Evolutionary conservation across 2,329 filamentous ascomycete genomes (phyloP).

Genomic region (Monosporascus sp.): DNA sequence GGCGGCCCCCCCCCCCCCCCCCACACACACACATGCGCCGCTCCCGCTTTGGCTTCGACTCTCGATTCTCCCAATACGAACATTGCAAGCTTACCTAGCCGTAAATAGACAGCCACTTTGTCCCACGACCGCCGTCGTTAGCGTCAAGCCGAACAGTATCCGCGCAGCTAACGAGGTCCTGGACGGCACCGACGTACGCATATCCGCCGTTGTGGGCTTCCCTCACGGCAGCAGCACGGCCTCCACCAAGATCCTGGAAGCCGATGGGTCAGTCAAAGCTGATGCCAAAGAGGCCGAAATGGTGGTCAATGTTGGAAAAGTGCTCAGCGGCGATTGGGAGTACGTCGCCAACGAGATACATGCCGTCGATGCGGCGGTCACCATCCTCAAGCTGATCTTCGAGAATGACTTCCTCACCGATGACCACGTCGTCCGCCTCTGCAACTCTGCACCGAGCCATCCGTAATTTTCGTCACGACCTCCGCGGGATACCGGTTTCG

Average conservation of each 20-base stretch:
- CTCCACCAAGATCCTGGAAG: constrained; percentile 48
- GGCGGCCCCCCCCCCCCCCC: too few relatives aligned
- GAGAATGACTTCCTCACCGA: constrained; percentile 53
- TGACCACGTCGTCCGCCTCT: constrained; percentile 45
- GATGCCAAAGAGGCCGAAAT: constrained; percentile 54
- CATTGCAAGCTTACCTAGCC: too few relatives aligned
- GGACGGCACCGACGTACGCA: constrained; percentile 38
- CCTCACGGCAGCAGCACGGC: constrained; percentile 54
- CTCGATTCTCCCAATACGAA: too few relatives aligned
- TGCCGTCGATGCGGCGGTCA: constrained; percentile 38
- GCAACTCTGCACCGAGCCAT: constrained; percentile 46
- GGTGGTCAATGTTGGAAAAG: constrained; percentile 58
- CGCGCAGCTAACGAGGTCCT: constrained; percentile 42
- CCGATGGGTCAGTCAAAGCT: constrained; percentile 36
- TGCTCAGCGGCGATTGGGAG: constrained; percentile 48
- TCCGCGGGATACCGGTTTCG: constrained; percentile 55
- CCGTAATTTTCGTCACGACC: constrained; percentile 55
- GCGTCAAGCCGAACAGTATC: constrained; percentile 53
- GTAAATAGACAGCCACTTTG: too few relatives aligned
- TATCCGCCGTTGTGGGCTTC: constrained; percentile 57
- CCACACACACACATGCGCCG: too few relatives aligned
- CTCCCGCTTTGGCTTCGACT: too few relatives aligned
- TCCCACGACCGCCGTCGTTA: constrained; percentile 46
- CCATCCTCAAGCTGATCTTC: constrained; percentile 54
- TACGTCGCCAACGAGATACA: constrained; percentile 52